A percentile compares a stretch with the other conserved stretches of the same genome.
Conservation (phyloP, 495 filamentous ascomycete genomes). For the Chaetomidium leptoderma region DNA sequence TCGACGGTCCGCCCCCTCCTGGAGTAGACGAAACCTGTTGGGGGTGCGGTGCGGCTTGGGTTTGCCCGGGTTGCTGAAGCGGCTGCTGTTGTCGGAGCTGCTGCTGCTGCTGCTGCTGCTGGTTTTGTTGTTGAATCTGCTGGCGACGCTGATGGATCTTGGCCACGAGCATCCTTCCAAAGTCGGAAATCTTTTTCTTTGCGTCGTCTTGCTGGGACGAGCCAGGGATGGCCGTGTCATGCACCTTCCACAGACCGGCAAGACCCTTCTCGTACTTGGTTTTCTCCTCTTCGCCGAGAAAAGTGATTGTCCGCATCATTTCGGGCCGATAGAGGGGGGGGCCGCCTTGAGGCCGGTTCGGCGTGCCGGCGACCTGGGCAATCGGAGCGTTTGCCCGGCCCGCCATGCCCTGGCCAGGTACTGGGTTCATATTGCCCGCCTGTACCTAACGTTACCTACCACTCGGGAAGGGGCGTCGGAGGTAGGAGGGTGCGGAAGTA, state of each 20-base stretch:
- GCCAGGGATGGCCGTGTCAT: constrained; percentile 55
- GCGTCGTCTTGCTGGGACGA: constrained; percentile 57
- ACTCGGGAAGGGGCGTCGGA: background rate
- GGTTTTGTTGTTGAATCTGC: constrained; percentile 18
- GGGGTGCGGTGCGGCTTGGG: constrained; percentile 5
- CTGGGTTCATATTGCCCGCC: constrained; percentile 37
- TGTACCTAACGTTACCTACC: constrained; percentile 35
- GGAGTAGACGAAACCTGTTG: constrained; percentile 10
- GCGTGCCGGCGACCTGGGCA: constrained; percentile 11
- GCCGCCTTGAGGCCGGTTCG: constrained; percentile 10
- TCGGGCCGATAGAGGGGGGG: constrained; percentile 42
- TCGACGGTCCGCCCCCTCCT: background rate
- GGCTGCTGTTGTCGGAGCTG: constrained; percentile 17
- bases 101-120: constrained; percentile 28
- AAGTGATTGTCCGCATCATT: constrained; percentile 42
- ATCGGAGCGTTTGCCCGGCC: constrained; percentile 19
- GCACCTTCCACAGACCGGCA: constrained; percentile 53
- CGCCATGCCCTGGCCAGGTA: constrained; percentile 31
- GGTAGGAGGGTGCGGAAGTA: background rate
- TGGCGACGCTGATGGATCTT: constrained; percentile 43
- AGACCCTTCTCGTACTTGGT: constrained; percentile 62
- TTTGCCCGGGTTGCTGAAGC: constrained; percentile 15
- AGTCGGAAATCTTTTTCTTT: constrained; percentile 58
- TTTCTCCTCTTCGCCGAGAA: constrained; percentile 56
- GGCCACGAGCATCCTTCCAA: constrained; percentile 58